These are phyloP conservation scores for Dictyostelium firmibasis DNA, from an alignment of 78 protist species.

Conservation along the genomic window DNA sequence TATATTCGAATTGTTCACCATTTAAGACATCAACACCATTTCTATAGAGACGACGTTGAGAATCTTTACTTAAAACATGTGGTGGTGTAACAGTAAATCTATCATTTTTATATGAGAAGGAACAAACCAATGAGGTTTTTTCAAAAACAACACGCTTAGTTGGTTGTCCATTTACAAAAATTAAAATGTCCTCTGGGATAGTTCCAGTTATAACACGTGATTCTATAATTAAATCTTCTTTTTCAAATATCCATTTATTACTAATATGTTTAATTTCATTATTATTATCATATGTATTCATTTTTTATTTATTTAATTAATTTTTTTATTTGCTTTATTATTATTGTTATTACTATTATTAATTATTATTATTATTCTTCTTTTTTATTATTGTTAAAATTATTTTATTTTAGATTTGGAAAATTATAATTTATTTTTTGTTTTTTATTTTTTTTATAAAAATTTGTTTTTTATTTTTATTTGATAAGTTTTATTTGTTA, in stretches of 20 bases:
- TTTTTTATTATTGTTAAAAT: background rate
- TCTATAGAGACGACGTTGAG: background rate
- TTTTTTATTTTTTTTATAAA: background rate
- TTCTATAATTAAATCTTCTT: background rate
- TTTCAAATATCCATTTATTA: background rate
- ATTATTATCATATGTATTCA: background rate
- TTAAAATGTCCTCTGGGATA: background rate
- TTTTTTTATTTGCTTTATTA: background rate
- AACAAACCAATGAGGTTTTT: background rate
- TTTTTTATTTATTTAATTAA: background rate
- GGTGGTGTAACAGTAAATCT: conserved; percentile 1
- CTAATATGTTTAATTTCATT: background rate
- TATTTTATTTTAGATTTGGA: too few relatives aligned
- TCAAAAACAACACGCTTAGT: background rate
- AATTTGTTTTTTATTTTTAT: background rate
- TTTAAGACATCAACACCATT: background rate
- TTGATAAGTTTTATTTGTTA: background rate
- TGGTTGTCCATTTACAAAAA: background rate
- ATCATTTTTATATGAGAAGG: background rate
- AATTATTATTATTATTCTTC: too few relatives aligned
- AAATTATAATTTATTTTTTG: background rate
- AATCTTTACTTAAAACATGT: background rate
- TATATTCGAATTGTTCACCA: background rate
- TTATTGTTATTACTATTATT: background rate
- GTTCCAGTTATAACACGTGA: background rate